Percentiles rank a stretch among this genome's conserved stretches.
These are phyloP conservation scores for Aspergillus clavatus DNA, from an alignment of 2,329 filamentous ascomycete species.

Conservation along the genomic window DNA sequence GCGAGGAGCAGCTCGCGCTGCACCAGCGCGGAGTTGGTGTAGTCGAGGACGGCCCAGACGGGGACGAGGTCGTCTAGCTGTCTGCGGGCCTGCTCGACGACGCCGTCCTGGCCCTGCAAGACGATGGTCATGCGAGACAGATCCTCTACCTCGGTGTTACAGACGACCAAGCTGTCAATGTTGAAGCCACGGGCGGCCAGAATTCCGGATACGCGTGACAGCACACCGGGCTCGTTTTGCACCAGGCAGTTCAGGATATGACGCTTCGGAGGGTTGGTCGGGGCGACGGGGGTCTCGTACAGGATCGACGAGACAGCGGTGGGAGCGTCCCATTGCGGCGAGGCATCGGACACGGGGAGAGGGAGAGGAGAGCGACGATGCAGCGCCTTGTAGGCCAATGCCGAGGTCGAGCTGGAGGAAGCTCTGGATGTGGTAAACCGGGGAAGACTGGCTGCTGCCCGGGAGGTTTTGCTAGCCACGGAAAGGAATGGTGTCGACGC, in stretches of 20 bases:
- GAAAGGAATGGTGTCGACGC: slow-evolving; percentile 29
- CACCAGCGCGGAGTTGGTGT: slow-evolving; percentile 85
- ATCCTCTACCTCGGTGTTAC: slow-evolving; percentile 94
- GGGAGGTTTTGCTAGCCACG: slow-evolving; percentile 24
- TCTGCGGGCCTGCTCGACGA: slow-evolving; percentile 91
- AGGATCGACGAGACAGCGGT: slow-evolving; percentile 97
- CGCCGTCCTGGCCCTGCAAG: slow-evolving; percentile 89
- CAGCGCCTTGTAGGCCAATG: slow-evolving; percentile 93
- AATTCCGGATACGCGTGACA: slow-evolving; percentile 94
- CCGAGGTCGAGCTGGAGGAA: slow-evolving; percentile 69
- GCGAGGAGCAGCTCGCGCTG: slow-evolving; percentile 93
- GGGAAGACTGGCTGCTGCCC: slow-evolving; percentile 23
- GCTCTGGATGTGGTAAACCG: slow-evolving; percentile 30
- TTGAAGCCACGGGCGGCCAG: slow-evolving; percentile 96
- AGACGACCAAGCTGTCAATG: slow-evolving; percentile 96
- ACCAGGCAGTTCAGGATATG: slow-evolving; percentile 98
- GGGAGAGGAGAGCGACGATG: slow-evolving; percentile 84
- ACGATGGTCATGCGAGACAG: slow-evolving; percentile 99
- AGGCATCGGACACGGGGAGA: slow-evolving; percentile 69
- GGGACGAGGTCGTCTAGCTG: slow-evolving; percentile 96
- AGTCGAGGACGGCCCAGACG: slow-evolving; percentile 97
- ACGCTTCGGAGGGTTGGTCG: slow-evolving; percentile 77
- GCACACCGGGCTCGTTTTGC: slow-evolving; percentile 96
- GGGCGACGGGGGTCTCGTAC: slow-evolving; percentile 91
- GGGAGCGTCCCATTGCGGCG: slow-evolving; percentile 79